Evolutionary conservation across 129 eudicot genomes (phyloP), one percentile per base, ranked within the genome.

Genomic region (sunflower (Helianthus annuus)): DNA sequence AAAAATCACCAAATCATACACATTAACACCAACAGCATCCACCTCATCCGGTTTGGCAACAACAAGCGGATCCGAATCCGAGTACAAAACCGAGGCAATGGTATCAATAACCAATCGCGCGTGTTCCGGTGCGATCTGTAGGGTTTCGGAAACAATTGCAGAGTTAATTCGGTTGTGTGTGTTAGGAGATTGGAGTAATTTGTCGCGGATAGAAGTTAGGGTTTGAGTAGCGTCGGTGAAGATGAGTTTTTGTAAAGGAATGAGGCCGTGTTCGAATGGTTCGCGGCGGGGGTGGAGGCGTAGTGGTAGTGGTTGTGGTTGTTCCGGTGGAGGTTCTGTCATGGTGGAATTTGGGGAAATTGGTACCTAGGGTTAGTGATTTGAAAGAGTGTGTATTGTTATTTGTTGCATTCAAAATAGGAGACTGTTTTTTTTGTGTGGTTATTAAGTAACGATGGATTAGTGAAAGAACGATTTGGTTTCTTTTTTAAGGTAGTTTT

Each of bases 1-100:
- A 46, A 85, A 94, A 34, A 94, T 48, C 15, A 94, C 56, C 85
- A 94, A 77, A 94, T 94, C 97, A 77, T 81, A 94, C 73, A 88
- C 97, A 82, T 94, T 80, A 1, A 90, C 96, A 10, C 96, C 93
- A 34, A 79, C 75, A 2, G 77, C 72, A 64, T 84, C 89, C 39
- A 85, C 45, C 81, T 83, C 95, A 3, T 76, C 72, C 10, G 83
- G 79, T 77, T 81, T 81, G 3, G 91, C 94, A 7, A 56, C 61
- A 62, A 85, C 88, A 16, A 87, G 58, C 32, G 95, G 92, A 39
- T 89, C 98, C 19, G 85, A 84, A 16, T 85, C 92, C 27, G 76
- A 76, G 29, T 76, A 85, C 22, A 81, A 76, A 17, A 94, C 91
- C 17, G 85, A 67, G 3, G 96, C 79, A 54, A 94, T 70, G 4